Conservation (phyloP, 2,329 filamentous ascomycete genomes). For the Aspergillus sp. region DNA sequence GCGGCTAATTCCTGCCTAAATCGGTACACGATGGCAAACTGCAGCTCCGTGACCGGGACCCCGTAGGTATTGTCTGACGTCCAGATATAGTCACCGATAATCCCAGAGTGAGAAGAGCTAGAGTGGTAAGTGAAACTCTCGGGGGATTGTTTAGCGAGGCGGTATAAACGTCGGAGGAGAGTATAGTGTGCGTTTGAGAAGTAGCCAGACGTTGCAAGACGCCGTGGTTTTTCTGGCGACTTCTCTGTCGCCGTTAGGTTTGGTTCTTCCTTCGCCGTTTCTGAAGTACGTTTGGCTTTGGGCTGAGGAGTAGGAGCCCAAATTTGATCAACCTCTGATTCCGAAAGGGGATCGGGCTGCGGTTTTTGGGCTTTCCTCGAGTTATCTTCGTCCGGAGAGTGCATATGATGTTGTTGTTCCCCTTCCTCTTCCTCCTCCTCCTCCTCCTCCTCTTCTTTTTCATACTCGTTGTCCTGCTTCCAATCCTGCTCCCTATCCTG, state of each 20-base stretch:
- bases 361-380: not conserved
- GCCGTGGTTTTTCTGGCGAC: slow-evolving; percentile 12
- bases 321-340: not conserved
- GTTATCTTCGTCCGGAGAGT: not conserved
- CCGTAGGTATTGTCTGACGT: slow-evolving; percentile 42
- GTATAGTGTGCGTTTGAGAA: slow-evolving; percentile 44
- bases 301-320: not conserved
- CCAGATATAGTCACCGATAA: slow-evolving; percentile 45
- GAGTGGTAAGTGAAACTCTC: slow-evolving; percentile 40
- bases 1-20: slow-evolving; percentile 39
- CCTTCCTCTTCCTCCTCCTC: slow-evolving; percentile 7
- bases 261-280: not conserved
- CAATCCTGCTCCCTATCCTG: not conserved
- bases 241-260: slow-evolving; percentile 11
- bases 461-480: not conserved
- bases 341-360: slow-evolving; percentile 3
- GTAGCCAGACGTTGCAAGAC: slow-evolving; percentile 38
- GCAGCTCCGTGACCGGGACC: slow-evolving; percentile 41
- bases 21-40: slow-evolving; percentile 43
- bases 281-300: not conserved
- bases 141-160: slow-evolving; percentile 37
- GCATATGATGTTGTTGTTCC: not conserved
- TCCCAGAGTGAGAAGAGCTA: slow-evolving; percentile 34
- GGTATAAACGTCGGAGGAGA: slow-evolving; percentile 40
- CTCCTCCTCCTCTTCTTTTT: slow-evolving; percentile 10